Evolutionary conservation across 805 yeast genomes (phyloP), one percentile per base, ranked within the genome.

Genomic region (Myxozyma nipponensis): DNA sequence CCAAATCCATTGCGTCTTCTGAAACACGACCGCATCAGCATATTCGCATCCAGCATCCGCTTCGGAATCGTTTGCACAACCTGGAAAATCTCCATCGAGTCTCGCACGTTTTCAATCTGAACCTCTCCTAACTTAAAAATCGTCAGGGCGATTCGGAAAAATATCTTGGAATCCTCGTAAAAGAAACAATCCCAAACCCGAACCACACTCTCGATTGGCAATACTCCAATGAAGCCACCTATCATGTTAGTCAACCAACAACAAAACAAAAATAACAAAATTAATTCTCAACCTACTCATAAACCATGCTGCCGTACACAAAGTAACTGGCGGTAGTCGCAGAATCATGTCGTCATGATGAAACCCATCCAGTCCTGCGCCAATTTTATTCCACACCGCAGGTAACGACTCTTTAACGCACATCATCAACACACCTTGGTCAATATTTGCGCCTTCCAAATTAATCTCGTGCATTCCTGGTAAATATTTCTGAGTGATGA

Each of bases 301-400:
- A 64, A 93, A 93, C 98, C 98, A 93, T 47, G 95, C 82, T 0
- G 96, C 91, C 0, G 98, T 93, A 59, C 95, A 93, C 41, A 93
- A 74, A 1, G 96, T 86, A 3, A 93, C 77, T 1, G 97, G 95
- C 1, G 98, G 98, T 39, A 90, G 69, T 58, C 84, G 83, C 15
- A 79, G 75, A 28, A 91, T 73, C 53, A 86, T 69, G 46, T 70
- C 61, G 66, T 68, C 62, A 59, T 67, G 62, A 64, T 72, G 42
- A 68, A 75, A 49, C 18, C 69, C 69, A 30, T 71, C 77, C 37
- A 74, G 66, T 28, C 70, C 66, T 7, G 63, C 64, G 18, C 72
- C 69, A 10, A 80, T 68, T 43, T 72, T 72, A 4, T 70, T 67
- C 96, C 97, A 91, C 36, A 87, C 76, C 42, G 77, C 78, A 0